Evolutionary conservation across 1,284 basidiomycete species (phyloP).

Genomic region (Chondrostereum purpureum): DNA sequence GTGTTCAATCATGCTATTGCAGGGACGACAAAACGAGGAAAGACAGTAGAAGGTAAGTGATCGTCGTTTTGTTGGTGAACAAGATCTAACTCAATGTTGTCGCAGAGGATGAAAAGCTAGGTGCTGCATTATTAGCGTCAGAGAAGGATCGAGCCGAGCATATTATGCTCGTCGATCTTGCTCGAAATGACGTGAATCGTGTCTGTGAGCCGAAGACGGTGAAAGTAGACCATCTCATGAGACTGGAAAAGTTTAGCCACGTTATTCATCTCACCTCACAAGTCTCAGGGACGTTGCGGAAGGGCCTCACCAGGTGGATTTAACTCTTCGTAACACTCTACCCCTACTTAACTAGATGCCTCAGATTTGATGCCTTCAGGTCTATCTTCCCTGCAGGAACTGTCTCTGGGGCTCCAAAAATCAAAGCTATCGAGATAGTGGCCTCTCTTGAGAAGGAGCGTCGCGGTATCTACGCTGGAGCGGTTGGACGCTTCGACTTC

Average conservation of each 20-base stretch:
- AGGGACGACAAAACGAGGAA: conserved; percentile 88
- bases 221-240: conserved; percentile 94
- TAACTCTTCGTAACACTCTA: neutral
- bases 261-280: conserved; percentile 97
- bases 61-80: conserved; percentile 7
- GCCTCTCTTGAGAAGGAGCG: conserved; percentile 84
- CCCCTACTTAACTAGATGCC: neutral
- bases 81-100: conserved; percentile 10
- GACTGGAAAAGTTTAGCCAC: conserved; percentile 93
- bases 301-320: conserved; percentile 73
- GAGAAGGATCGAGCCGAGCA: conserved; percentile 98
- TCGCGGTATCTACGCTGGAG: conserved; percentile 94
- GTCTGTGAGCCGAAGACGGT: conserved; percentile 95
- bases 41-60: conserved; percentile 69
- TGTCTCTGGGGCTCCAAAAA: conserved; percentile 98
- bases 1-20: conserved; percentile 99
- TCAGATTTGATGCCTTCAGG: conserved; percentile 94
- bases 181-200: conserved; percentile 98
- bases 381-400: conserved; percentile 99
- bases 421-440: conserved; percentile 95
- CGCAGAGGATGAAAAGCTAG: conserved; percentile 82
- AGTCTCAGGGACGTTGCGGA: conserved; percentile 83
- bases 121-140: conserved; percentile 69
- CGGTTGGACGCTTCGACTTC: conserved; percentile 96
- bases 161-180: conserved; percentile 98